Evolutionary conservation across 805 yeast species (phyloP).

Genomic region (Nakazawaea anatomiae): DNA sequence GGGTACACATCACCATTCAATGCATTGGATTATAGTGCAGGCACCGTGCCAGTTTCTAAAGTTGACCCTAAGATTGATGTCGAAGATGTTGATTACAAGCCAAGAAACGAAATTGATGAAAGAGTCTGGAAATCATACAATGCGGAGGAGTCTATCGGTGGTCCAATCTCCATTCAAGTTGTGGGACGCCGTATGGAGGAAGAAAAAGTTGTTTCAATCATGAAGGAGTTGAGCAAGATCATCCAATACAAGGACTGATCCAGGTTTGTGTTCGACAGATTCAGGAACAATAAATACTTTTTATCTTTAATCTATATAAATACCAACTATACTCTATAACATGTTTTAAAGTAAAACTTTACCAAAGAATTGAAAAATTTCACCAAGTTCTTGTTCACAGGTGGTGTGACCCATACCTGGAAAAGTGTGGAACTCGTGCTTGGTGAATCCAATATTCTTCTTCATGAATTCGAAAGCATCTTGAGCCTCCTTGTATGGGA

Average conservation of each 20-base stretch:
- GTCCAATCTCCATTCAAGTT: slow-evolving; percentile 62
- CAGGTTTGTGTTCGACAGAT: neutral
- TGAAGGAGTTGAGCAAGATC: slow-evolving; percentile 8
- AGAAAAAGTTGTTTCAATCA: slow-evolving; percentile 36
- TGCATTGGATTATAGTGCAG: slow-evolving; percentile 40
- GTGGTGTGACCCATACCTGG: slow-evolving; percentile 65
- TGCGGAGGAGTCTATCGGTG: slow-evolving; percentile 47
- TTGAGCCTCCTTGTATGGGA: slow-evolving; percentile 35
- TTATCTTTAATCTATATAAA: too few species aligned
- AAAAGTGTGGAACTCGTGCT: slow-evolving; percentile 49
- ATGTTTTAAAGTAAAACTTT: slow-evolving; percentile 16
- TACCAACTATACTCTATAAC: too few species aligned
- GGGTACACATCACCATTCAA: slow-evolving; percentile 51
- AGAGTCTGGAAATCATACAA: slow-evolving; percentile 36
- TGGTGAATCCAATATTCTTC: slow-evolving; percentile 36
- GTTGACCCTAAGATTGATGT: slow-evolving; percentile 40
- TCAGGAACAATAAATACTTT: neutral
- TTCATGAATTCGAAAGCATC: slow-evolving; percentile 39
- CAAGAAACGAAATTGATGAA: slow-evolving; percentile 36
- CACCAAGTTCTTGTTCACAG: slow-evolving; percentile 57
- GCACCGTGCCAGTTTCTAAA: slow-evolving; percentile 51
- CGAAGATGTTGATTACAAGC: slow-evolving; percentile 20
- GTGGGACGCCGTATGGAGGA: slow-evolving; percentile 57
- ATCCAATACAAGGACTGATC: slow-evolving; percentile 2
- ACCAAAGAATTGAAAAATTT: slow-evolving; percentile 41